Base-by-base conservation (phyloP, 768 basidiomycete species). In the Russula sp. region DNA sequence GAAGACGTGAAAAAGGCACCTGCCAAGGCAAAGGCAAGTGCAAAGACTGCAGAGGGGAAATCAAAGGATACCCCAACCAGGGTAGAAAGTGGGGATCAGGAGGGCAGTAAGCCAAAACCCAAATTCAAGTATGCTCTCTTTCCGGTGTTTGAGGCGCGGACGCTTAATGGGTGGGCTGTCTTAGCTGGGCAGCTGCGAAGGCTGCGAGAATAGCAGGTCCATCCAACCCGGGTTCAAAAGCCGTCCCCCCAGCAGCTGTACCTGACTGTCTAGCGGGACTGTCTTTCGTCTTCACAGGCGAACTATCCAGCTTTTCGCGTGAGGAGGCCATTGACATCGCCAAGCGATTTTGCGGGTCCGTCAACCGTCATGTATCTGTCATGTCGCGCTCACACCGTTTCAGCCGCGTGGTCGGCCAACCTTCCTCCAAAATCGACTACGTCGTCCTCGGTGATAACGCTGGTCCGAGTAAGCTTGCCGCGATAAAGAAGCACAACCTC, bases 281-380 rank as follows among this genome's bases (percentile, higher is more conserved):
- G 27, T 81, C 92, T 0, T 89, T 99, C 70, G 96, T 99, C 22
- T 99, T 99, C 67, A 98, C 97, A 0, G 97, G 95, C 16, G 96
- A 99, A 69, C 75, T 98, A 51, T 83, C 81, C 52, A 89, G 88
- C 62, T 85, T 98, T 67, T 86, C 91, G 1, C 81, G 97, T 42
- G 92, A 98, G 2, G 94, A 97, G 68, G 88, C 91, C 0, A 72
- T 79, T 32, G 94, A 96, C 68, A 74, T 96, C 6, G 96, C 89
- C 0, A 98, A 99, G 73, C 91, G 94, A 5, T 94, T 85, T 71
- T 94, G 94, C 69, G 95, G 87, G 95, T 94, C 54, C 65, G 91
- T 58, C 18, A 7, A n/a, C 27, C 2, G 53, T 16, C n/a, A 32
- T 32, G 57, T 44, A 59, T 34, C 44, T 40, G 18, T 10, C 18